Conservation (phyloP, 495 filamentous ascomycete genomes). For the Neurospora sp. region DNA sequence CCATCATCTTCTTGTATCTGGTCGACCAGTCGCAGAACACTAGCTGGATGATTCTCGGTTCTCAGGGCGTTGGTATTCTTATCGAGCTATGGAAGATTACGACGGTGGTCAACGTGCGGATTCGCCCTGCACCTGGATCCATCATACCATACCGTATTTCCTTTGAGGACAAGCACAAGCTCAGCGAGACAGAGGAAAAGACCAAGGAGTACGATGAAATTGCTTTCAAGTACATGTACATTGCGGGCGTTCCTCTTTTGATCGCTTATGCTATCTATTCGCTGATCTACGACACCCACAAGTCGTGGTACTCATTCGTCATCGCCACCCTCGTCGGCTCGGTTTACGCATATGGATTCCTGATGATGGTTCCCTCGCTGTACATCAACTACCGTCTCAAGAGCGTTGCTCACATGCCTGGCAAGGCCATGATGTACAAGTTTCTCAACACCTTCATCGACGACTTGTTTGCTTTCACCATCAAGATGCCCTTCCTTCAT, state of each 20-base stretch:
- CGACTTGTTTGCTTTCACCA: conserved; percentile 86
- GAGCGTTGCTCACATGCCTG: conserved; percentile 95
- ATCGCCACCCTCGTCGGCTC: conserved; percentile 85
- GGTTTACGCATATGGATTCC: conserved; percentile 95
- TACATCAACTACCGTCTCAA: conserved; percentile 99
- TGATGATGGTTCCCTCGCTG: conserved; percentile 97
- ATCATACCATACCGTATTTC: conserved; percentile 72
- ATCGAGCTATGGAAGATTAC: conserved; percentile 98
- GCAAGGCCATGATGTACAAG: conserved; percentile 93
- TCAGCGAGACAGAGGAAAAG: conserved; percentile 90
- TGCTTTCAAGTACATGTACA: conserved; percentile 93
- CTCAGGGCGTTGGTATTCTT: conserved; percentile 85
- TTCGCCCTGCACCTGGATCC: conserved; percentile 58
- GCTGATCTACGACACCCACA: conserved; percentile 86
- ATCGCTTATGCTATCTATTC: conserved; percentile 84
- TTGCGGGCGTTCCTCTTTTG: conserved; percentile 78
- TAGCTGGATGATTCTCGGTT: conserved; percentile 95
- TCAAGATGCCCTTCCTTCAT: conserved; percentile 97
- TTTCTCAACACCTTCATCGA: conserved; percentile 69
- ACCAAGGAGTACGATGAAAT: conserved; percentile 97
- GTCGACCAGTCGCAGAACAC: conserved; percentile 96
- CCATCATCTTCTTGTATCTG: conserved; percentile 94
- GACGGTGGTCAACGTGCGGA: conserved; percentile 85
- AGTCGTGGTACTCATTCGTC: conserved; percentile 94
- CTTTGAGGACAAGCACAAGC: conserved; percentile 95